Base-by-base conservation (phyloP, 495 filamentous ascomycete species). In the Sordaria brevicollis region DNA sequence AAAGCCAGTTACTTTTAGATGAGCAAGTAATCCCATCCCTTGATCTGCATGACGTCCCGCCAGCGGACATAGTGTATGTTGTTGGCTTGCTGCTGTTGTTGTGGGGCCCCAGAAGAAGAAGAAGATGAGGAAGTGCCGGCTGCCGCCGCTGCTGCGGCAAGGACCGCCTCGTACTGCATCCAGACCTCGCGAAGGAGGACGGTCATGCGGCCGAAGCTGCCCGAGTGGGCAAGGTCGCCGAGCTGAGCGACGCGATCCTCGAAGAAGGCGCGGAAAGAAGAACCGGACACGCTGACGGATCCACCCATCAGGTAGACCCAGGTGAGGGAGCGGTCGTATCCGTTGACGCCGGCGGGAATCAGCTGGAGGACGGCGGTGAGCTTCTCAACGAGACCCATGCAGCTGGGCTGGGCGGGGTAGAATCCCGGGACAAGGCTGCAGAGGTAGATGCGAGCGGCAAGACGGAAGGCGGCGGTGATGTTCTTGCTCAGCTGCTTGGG, bases 221-320 rank as follows among this genome's bases (percentile, higher is more conserved):
- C 77, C 76, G 91, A 88, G 72, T 89, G 88, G 33, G 89, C 88
- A 21, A 90, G 80, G 34, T 96, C 91, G 62, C 91, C 92, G 8
- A 97, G 84, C 39, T 87, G 84, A 7, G 82, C 81, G 68, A 88
- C 83, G 66, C 95, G 89, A 49, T 94, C 88, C 34, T 84, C 82
- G 69, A 99, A 89, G 76, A 94, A 87, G 11, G 75, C 73, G 70
- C 94, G 89, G 84, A 98, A 97, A 35, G 85, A 72, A 6, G 92
- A 93, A 65, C 78, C 81, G 0, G 89, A 83, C 0, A 85, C 83
- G 67, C 92, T 92, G 75, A 90, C 89, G 4, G 88, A 87, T 66
- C 94, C 95, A 21, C 91, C 89, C 37, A 97, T 88, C 19, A 99
- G 88, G 65, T 96, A 86, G 3, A 97, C 94, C 95, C 95, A 99